phyloP scores from a whole-genome alignment of 2,329 filamentous ascomycete genomes.

The Trichoderma koningiopsis region DNA sequence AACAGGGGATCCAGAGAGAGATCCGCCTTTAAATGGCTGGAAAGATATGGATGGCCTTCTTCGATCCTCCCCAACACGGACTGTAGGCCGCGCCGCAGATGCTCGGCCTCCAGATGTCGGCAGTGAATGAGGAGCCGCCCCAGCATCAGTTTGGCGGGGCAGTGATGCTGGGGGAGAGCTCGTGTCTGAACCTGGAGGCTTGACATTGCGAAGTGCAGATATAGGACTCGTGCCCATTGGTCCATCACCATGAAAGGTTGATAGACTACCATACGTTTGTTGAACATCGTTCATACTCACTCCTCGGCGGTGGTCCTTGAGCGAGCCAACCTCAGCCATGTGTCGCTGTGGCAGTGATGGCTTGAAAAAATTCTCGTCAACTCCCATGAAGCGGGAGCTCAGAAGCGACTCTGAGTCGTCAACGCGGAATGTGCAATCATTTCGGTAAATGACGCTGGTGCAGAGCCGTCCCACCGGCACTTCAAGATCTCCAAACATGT shows the following conservation, averaged over 20 bases:
- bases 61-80: constrained; percentile 55
- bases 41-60: constrained; percentile 85
- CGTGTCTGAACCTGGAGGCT: constrained; percentile 61
- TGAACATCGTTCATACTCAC: constrained; percentile 61
- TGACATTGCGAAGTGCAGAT: constrained; percentile 74
- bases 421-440: constrained; percentile 85
- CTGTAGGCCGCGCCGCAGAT: constrained; percentile 38
- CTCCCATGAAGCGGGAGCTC: constrained; percentile 90
- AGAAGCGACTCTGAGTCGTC: constrained; percentile 89
- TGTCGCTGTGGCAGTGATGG: constrained; percentile 64
- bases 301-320: constrained; percentile 64
- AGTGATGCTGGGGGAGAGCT: constrained; percentile 60
- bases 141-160: constrained; percentile 45
- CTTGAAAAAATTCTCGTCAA: constrained; percentile 84
- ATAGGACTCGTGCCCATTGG: constrained; percentile 82
- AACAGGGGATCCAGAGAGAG: constrained; percentile 84
- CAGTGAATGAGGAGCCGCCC: constrained; percentile 54
- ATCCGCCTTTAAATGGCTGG: constrained; percentile 94
- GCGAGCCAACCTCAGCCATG: constrained; percentile 67
- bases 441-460: constrained; percentile 80
- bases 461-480: constrained; percentile 84
- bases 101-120: constrained; percentile 50
- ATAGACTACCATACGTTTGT: constrained; percentile 85
- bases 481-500: constrained; percentile 80
- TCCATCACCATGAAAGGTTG: constrained; percentile 83